Evolutionary conservation across 306 rosid genomes (phyloP).

Genomic region (Citrullus amarus): DNA sequence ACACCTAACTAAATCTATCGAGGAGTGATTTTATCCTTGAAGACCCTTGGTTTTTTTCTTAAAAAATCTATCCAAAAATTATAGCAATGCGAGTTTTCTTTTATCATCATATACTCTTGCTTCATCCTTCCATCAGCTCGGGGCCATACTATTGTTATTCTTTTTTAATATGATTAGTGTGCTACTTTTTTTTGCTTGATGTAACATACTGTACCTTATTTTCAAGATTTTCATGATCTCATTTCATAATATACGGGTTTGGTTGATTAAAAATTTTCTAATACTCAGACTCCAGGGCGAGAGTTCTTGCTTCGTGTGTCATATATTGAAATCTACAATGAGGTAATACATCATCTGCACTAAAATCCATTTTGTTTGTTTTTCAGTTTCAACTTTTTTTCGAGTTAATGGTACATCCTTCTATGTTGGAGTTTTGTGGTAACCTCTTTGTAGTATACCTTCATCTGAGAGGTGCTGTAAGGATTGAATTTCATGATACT

Average conservation of each 20-base stretch:
- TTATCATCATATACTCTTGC: neutral
- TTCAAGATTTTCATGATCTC: neutral
- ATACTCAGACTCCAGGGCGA: slow-evolving; percentile 90
- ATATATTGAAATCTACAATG: slow-evolving; percentile 93
- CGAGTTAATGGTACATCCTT: neutral
- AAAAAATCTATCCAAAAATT: neutral
- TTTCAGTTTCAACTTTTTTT: neutral
- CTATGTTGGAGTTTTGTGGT: neutral
- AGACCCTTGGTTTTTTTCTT: neutral
- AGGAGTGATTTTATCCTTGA: neutral
- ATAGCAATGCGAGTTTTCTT: neutral
- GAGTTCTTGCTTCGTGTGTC: slow-evolving; percentile 96
- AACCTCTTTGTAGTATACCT: neutral
- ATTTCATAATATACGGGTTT: neutral
- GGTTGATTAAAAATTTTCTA: neutral
- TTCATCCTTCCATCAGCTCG: neutral
- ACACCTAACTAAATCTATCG: neutral
- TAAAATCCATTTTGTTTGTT: neutral
- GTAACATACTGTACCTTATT: neutral
- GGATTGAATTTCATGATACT: neutral
- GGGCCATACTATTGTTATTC: neutral
- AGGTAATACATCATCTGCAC: slow-evolving; percentile 35
- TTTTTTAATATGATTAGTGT: neutral
- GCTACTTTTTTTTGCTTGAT: neutral
- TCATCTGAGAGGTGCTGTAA: neutral